Conservation (phyloP, 345 rosid genomes). For the Punica granatum region DNA sequence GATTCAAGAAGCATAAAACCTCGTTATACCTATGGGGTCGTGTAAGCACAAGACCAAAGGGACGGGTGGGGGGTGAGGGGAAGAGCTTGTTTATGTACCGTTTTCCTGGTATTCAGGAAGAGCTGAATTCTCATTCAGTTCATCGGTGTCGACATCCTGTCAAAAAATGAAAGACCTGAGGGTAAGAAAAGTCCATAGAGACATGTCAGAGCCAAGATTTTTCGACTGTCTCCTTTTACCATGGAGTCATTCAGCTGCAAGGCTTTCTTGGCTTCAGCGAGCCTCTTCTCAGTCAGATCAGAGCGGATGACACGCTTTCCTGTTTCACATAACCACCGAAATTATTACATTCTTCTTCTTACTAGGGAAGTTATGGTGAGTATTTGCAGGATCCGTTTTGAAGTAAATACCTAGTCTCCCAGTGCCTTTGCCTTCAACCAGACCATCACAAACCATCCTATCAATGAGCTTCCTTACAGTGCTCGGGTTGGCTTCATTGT, state of each 20-base stretch:
- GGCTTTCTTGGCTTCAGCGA: conserved; percentile 65
- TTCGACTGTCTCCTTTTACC: neutral
- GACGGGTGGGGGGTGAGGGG: neutral
- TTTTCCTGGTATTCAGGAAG: conserved; percentile 15
- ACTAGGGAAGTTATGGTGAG: neutral
- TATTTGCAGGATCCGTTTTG: neutral
- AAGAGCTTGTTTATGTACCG: conserved; percentile 21
- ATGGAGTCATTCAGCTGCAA: conserved; percentile 18
- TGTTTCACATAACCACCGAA: conserved; percentile 11
- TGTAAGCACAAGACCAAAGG: no score
- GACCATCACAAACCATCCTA: conserved; percentile 74
- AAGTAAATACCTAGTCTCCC: conserved; percentile 64
- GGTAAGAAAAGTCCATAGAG: neutral
- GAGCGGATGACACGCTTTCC: conserved; percentile 90
- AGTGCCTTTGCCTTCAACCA: conserved; percentile 62
- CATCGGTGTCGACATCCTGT: conserved; percentile 52
- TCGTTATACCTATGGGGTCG: neutral
- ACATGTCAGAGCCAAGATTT: neutral
- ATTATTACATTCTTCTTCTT: neutral
- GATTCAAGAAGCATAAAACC: neutral
- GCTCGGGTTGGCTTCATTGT: conserved; percentile 61
- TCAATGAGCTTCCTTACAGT: conserved; percentile 59
- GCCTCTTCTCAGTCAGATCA: conserved; percentile 51
- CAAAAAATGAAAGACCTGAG: conserved; percentile 3
- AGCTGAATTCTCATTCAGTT: conserved; percentile 19